Base-by-base conservation (phyloP, 768 basidiomycete genomes). In the Kwoniella sp. region DNA sequence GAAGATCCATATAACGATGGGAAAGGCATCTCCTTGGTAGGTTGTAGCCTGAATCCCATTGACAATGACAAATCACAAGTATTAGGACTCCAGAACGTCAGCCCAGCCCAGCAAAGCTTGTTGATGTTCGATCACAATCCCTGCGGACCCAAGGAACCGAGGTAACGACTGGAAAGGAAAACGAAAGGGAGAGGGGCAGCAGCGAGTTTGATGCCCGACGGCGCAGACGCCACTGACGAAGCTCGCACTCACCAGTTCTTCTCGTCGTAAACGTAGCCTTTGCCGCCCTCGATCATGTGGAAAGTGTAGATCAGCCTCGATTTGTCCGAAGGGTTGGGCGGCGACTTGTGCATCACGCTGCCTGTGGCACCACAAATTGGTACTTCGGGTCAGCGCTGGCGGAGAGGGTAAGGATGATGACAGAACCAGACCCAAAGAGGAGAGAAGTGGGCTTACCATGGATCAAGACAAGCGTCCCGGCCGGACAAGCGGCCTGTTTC, bases 281-380 rank as follows among this genome's bases (percentile, higher is more conserved):
- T 7, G 85, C 81, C 25, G 86, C 88, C 45, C 85, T 85, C 22
- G 85, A 88, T 73, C 95, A 81, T 82, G 61, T 82, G 94, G 80
- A 96, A 97, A 0, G 96, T 98, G 78, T 98, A 99, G 29, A 94
- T 94, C 61, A 83, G 82, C 8, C 96, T 86, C 1, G 92, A 92
- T 66, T 88, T 84, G 23, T 86, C 83, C 59, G 90, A 92, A 0
- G 85, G 85, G 79, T 99, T 99, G 59, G 87, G 86, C 76, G 92
- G 91, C 0, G 91, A 92, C 78, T 92, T 93, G 82, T 99, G 96
- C 66, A 96, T 82, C 1, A 97, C 92, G 23, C 86, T 75, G 0
- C 80, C 80, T 81, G 65, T 2, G n/a, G 15, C 22, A 4, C 20
- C 20, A 23, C 20, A 26, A 23, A 52, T 22, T 11, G 9, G 9